A percentile compares a stretch with the other conserved stretches of the same genome.
Conservation (phyloP, 1,284 basidiomycete species). For the Malassezia sympodialis region DNA sequence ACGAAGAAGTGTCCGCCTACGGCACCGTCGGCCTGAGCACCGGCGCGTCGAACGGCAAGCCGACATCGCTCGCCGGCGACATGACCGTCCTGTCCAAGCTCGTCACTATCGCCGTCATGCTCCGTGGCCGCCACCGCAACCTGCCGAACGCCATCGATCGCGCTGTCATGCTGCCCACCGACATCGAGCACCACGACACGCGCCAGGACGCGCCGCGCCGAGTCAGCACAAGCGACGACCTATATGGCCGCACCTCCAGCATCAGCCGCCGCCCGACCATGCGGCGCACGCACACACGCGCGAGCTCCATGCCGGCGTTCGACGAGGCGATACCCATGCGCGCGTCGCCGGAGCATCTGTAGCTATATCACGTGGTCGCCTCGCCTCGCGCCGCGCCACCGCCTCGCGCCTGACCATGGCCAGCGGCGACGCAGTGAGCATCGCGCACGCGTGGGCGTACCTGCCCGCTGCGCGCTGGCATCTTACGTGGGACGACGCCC, state of each 20-base stretch:
- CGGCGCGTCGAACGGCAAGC: constrained; percentile 60
- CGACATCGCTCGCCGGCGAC: constrained; percentile 64
- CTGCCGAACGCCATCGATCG: constrained; percentile 68
- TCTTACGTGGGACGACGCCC: constrained; percentile 3
- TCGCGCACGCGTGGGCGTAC: background rate
- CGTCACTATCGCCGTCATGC: constrained; percentile 68
- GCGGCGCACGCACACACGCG: background rate
- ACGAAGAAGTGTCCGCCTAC: constrained; percentile 71
- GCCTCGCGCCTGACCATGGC: background rate
- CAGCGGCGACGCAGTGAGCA: background rate
- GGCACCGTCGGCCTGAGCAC: constrained; percentile 54
- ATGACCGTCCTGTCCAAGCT: constrained; percentile 75
- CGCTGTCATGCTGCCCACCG: constrained; percentile 52
- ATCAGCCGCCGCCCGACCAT: background rate
- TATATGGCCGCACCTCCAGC: background rate
- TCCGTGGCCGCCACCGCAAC: constrained; percentile 83
- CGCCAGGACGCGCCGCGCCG: background rate
- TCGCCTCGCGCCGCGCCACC: background rate
- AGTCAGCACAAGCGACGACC: background rate
- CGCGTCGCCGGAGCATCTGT: background rate
- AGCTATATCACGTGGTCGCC: background rate
- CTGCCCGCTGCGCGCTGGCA: background rate
- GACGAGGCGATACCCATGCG: background rate
- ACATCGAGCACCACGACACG: constrained; percentile 36
- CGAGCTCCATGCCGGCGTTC: background rate